Base-by-base conservation (phyloP, 257 asterid genomes). In the Hygrophila difformis region DNA sequence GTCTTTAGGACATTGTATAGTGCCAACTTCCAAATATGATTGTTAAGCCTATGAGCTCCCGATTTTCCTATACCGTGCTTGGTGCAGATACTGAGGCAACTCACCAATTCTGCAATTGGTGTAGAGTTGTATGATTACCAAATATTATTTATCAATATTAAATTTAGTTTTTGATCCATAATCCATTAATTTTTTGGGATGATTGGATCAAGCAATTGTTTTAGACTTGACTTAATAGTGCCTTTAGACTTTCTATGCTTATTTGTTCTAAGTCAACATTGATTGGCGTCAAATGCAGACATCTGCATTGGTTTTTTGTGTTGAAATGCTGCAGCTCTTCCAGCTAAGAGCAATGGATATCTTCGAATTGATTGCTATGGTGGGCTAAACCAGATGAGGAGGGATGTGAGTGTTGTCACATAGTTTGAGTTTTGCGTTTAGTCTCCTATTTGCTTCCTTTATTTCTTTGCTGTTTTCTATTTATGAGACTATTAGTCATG, bases 331-430 rank as follows among this genome's bases (percentile, higher is more conserved):
- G 87, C 97, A 91, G 99, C 83, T 69, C 74, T 80, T 63, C 82
- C 87, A 63, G 83, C 67, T 54, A 67, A 74, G 68, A 75, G 64
- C 51, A 91, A 86, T 64, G 97, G 99, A 41, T 91, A 83, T 56
- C 59, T 91, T 59, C 82, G 99, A 38, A 86, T 91, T 65, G 97
- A 91, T 76, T 91, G 99, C 80, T 91, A 80, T 60, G 99, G 99
- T 58, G 99, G 99, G 48, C 99, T 91, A 68, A 91, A 91, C 70
- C 99, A 91, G 79, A 86, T 91, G 99, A 86, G 97, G 73, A 78
- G 99, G 74, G 99, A 91, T 62, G 99, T 91, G 55, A 76, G 95
- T 76, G 18, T 52, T 64, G 22, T 54, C 45, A 12, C 9, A 12
- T 8, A 45, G 8, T 44, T 22, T 55, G 16, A 28, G 41, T 14